Conservation (phyloP, 169 alveolate genomes). For the Plasmodium gonderi region DNA sequence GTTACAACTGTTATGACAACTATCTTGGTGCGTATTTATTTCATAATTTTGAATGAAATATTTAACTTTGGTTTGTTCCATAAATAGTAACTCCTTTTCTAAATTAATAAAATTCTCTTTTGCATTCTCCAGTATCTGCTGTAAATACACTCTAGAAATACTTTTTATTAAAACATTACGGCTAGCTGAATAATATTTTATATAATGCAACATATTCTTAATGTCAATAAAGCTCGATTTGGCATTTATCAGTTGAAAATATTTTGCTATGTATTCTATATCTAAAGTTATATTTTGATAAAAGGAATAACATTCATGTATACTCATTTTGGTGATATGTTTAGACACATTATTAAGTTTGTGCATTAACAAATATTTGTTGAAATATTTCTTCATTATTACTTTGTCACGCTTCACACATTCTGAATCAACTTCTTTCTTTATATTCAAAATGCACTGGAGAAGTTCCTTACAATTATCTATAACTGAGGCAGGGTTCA, state of each 20-base stretch:
- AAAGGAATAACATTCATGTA: conserved; percentile 19
- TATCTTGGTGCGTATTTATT: not conserved
- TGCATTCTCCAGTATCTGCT: conserved; percentile 1
- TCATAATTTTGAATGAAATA: not conserved
- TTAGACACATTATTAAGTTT: conserved; percentile 27
- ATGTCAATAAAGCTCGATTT: conserved; percentile 54
- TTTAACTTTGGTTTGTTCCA: not conserved
- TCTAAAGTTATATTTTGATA: conserved; percentile 18
- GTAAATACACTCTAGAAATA: conserved; percentile 7
- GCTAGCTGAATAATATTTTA: conserved; percentile 41
- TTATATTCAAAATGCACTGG: conserved; percentile 14
- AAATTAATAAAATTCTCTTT: not conserved
- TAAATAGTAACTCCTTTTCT: conserved; percentile 2
- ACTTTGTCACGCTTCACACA: not conserved
- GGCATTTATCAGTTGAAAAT: conserved; percentile 26
- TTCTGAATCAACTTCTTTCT: conserved; percentile 11
- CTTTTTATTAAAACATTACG: conserved; percentile 24
- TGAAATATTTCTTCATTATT: conserved; percentile 29
- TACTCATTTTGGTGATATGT: conserved; percentile 36
- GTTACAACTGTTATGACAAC: not conserved
- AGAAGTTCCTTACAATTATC: conserved; percentile 33
- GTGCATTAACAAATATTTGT: conserved; percentile 61
- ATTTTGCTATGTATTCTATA: conserved; percentile 3
- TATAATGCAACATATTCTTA: conserved; percentile 22
- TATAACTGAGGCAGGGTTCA: not conserved